phyloP scores from a whole-genome alignment of 495 filamentous ascomycete species.

The Umbilicaria muhlenbergii region DNA sequence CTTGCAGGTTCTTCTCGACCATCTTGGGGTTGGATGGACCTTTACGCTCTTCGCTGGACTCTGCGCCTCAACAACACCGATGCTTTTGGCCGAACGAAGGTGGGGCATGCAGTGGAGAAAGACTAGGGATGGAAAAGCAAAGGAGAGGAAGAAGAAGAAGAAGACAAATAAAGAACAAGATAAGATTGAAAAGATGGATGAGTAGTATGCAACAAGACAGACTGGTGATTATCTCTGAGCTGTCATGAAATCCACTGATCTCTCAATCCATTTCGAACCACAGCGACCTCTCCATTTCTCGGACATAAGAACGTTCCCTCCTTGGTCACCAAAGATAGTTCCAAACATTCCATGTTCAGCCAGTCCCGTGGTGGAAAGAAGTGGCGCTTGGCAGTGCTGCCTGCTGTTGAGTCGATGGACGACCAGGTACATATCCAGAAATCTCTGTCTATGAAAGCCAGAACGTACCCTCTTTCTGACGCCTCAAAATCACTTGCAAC shows the following conservation, averaged over 20 bases:
- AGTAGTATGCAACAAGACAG: no score
- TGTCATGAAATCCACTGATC: no score
- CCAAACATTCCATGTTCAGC: constrained; percentile 5
- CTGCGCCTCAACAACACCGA: not conserved
- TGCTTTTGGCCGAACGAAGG: not conserved
- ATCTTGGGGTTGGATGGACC: constrained; percentile 17
- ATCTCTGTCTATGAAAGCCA: constrained; percentile 8
- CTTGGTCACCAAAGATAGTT: constrained; percentile 1
- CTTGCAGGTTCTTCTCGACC: constrained; percentile 15
- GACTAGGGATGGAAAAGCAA: not conserved
- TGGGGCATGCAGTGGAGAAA: constrained; percentile 1
- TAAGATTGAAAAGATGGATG: no score
- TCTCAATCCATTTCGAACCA: not conserved
- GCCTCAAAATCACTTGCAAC: no score
- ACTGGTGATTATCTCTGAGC: not conserved
- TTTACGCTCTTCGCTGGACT: constrained; percentile 15
- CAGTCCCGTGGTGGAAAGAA: constrained; percentile 11
- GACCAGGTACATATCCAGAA: constrained; percentile 8
- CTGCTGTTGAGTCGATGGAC: not conserved
- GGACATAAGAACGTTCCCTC: constrained; percentile 7
- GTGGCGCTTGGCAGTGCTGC: constrained; percentile 2
- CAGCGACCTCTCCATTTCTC: constrained; percentile 9
- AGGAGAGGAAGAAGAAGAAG: not conserved
- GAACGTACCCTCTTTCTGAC: not conserved
- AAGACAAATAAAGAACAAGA: no score